These are phyloP conservation scores for Boletellus ananas DNA, from an alignment of 768 basidiomycete species.

Conservation along the genomic window DNA sequence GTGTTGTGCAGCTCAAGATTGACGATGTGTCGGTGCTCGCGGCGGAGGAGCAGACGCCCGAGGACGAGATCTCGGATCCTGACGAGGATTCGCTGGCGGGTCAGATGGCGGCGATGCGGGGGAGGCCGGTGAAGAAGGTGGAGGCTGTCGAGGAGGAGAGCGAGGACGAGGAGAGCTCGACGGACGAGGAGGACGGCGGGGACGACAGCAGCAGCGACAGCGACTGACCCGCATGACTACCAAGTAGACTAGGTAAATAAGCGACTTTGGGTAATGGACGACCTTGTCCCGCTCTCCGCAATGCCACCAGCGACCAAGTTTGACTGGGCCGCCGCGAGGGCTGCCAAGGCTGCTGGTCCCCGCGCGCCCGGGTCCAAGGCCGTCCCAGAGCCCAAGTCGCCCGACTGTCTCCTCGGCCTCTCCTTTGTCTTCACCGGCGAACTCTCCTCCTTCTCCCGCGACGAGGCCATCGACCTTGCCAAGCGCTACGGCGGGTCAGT, in stretches of 20 bases:
- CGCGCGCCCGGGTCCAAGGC: constrained; percentile 53
- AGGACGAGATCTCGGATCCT: constrained; percentile 97
- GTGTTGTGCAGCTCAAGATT: constrained; percentile 64
- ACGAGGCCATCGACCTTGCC: constrained; percentile 81
- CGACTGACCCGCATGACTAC: constrained; percentile 11
- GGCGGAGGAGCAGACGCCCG: constrained; percentile 56
- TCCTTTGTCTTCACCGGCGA: constrained; percentile 97
- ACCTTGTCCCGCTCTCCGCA: not conserved
- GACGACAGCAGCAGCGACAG: constrained; percentile 30
- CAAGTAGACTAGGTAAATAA: too few relatives aligned
- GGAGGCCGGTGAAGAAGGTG: constrained; percentile 74
- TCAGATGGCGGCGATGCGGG: constrained; percentile 96
- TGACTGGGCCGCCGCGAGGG: constrained; percentile 63
- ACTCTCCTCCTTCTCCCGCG: constrained; percentile 77
- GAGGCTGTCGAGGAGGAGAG: constrained; percentile 36
- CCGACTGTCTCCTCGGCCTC: constrained; percentile 80
- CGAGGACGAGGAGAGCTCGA: constrained; percentile 24
- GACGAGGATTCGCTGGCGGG: constrained; percentile 96
- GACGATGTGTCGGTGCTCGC: constrained; percentile 62
- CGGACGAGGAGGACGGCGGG: constrained; percentile 24
- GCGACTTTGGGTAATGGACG: not conserved
- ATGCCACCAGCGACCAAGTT: constrained; percentile 9
- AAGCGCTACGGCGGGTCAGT: constrained; percentile 92
- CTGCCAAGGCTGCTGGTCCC: constrained; percentile 60
- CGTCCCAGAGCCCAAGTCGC: constrained; percentile 66